Conservation (phyloP, 2,329 filamentous ascomycete genomes). For the Dothideomycetes sp. region DNA sequence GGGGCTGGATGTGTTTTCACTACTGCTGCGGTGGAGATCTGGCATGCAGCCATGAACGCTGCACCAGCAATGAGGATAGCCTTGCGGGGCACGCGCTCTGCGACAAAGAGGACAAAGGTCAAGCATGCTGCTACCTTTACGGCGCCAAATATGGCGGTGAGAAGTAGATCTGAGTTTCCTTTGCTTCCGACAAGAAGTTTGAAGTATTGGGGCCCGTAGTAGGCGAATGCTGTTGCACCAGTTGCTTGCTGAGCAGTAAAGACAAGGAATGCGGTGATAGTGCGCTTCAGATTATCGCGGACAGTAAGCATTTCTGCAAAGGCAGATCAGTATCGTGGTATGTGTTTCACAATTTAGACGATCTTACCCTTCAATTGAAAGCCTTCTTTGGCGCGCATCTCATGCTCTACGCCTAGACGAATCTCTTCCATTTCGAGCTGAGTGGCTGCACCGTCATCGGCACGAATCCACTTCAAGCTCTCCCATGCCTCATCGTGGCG, state of each 20-base stretch:
- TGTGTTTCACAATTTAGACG: background rate
- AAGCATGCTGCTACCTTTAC: constrained; percentile 42
- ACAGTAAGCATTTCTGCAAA: constrained; percentile 31
- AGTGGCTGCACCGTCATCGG: constrained; percentile 25
- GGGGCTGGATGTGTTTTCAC: constrained; percentile 15
- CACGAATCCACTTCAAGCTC: constrained; percentile 42
- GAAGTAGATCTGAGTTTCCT: constrained; percentile 32
- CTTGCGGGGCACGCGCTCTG: constrained; percentile 38
- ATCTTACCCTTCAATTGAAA: constrained; percentile 23
- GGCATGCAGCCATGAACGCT: constrained; percentile 24
- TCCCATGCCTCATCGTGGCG: constrained; percentile 34
- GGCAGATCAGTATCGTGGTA: background rate
- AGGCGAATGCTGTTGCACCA: constrained; percentile 43
- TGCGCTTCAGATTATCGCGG: constrained; percentile 32
- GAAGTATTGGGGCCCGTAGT: constrained; percentile 46
- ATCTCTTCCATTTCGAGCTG: constrained; percentile 41
- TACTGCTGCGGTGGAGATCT: constrained; percentile 21
- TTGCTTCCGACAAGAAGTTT: constrained; percentile 36
- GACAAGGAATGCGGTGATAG: constrained; percentile 33
- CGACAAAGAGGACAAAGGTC: constrained; percentile 42
- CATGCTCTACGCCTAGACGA: constrained; percentile 33
- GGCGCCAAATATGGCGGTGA: constrained; percentile 44
- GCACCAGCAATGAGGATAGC: constrained; percentile 19
- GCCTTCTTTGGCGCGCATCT: constrained; percentile 32
- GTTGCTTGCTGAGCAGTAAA: constrained; percentile 44